These are phyloP conservation scores for Heritiera littoralis DNA, from an alignment of 345 rosid species.

Conservation along the genomic window DNA sequence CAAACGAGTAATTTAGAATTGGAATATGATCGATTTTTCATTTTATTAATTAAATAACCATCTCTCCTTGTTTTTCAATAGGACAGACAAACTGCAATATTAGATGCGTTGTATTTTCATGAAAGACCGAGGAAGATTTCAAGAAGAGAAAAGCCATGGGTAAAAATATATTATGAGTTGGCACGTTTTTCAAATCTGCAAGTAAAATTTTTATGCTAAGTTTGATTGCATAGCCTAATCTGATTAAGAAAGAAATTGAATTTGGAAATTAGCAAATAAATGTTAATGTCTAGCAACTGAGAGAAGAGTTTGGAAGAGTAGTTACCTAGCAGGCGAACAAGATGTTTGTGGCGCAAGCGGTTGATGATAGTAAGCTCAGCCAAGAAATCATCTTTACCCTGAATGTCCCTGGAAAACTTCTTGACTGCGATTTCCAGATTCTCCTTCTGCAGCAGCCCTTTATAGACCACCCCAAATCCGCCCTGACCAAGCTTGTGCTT, in stretches of 20 bases:
- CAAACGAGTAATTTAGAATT: background rate
- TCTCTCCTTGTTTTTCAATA: background rate
- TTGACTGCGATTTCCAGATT: slow-evolving; percentile 52
- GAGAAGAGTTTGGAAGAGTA: background rate
- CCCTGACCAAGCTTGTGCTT: slow-evolving; percentile 58
- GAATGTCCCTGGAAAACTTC: slow-evolving; percentile 45
- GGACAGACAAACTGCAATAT: too few relatives aligned
- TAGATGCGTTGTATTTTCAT: background rate
- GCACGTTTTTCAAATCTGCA: background rate
- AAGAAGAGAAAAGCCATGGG: too few relatives aligned
- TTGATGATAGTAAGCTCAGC: slow-evolving; percentile 63
- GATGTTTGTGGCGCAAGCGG: slow-evolving; percentile 60
- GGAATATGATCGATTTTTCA: background rate
- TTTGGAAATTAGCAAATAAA: background rate
- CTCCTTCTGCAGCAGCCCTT: slow-evolving; percentile 46
- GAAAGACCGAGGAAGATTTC: background rate
- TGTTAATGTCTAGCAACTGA: background rate
- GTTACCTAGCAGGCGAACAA: slow-evolving; percentile 52
- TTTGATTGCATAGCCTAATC: background rate
- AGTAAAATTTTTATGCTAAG: background rate
- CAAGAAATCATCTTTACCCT: slow-evolving; percentile 57
- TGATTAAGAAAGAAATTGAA: background rate
- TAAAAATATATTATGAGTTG: background rate
- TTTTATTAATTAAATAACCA: background rate
- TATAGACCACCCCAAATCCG: slow-evolving; percentile 55